Percentiles rank a stretch among this genome's conserved stretches.
Conservation (phyloP, 345 rosid species). For the Combretum micranthum region DNA sequence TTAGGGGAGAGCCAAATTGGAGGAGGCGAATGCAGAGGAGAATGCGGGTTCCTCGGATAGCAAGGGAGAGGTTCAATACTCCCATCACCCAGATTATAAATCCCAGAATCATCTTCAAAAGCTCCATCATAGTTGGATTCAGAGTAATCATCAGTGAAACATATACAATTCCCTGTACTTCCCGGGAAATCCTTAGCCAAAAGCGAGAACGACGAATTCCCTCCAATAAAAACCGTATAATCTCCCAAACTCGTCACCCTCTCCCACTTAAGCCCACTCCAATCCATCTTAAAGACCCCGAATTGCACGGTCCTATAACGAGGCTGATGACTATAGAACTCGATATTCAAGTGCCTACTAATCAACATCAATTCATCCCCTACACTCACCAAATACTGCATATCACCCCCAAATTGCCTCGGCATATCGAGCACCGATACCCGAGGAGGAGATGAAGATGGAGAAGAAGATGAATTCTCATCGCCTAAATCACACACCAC, state of each 20-base stretch:
- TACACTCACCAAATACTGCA: slow-evolving; percentile 45
- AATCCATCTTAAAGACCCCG: slow-evolving; percentile 34
- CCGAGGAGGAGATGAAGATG: slow-evolving; percentile 8
- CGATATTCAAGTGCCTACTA: slow-evolving; percentile 25
- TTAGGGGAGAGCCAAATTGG: slow-evolving; percentile 51
- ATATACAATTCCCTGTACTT: slow-evolving; percentile 34
- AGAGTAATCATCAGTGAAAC: slow-evolving; percentile 47
- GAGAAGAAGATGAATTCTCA: slow-evolving; percentile 9
- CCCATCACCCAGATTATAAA: slow-evolving; percentile 32
- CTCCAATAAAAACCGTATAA: slow-evolving; percentile 35
- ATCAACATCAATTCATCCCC: slow-evolving; percentile 41
- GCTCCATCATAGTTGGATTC: slow-evolving; percentile 28
- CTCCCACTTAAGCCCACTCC: slow-evolving; percentile 26
- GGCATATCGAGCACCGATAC: slow-evolving; percentile 26
- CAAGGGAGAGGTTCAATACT: slow-evolving; percentile 43
- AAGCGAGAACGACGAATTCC: slow-evolving; percentile 38
- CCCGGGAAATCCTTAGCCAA: slow-evolving; percentile 40
- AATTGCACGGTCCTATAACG: slow-evolving; percentile 31
- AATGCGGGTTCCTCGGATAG: slow-evolving; percentile 11
- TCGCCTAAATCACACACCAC: slow-evolving; percentile 29
- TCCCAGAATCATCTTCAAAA: slow-evolving; percentile 45
- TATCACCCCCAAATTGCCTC: slow-evolving; percentile 27
- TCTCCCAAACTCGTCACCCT: slow-evolving; percentile 31
- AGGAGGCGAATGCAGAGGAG: slow-evolving; percentile 23
- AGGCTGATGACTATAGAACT: slow-evolving; percentile 14